A percentile compares a stretch with the other conserved stretches of the same genome.
Evolutionary conservation across 768 basidiomycete genomes (phyloP).

Genomic region (Ramaria rubella): DNA sequence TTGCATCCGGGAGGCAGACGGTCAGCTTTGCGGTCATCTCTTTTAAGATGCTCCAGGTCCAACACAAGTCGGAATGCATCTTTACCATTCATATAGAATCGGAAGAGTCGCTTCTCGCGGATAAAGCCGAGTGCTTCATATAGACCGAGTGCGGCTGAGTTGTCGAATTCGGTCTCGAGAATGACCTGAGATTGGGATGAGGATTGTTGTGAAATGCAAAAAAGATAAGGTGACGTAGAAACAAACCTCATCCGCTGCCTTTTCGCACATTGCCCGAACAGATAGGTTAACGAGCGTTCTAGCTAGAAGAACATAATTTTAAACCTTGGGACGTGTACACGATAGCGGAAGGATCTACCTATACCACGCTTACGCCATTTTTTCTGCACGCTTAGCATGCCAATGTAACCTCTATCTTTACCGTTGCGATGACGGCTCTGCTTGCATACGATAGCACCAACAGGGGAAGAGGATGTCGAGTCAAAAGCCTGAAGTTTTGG

Average conservation of each 20-base stretch:
- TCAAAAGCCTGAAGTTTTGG: conserved; percentile 45
- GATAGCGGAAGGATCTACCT: conserved; percentile 45
- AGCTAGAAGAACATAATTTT: conserved; percentile 41
- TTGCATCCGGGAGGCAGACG: too few relatives aligned
- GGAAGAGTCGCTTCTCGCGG: conserved; percentile 86
- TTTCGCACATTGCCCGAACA: conserved; percentile 73
- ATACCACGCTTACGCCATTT: conserved; percentile 86
- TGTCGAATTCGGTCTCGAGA: conserved; percentile 95
- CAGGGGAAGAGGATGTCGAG: conserved; percentile 49
- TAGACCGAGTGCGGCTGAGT: conserved; percentile 76
- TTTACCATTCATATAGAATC: conserved; percentile 97
- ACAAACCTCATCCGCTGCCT: conserved; percentile 82
- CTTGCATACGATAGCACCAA: conserved; percentile 96
- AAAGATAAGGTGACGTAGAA: neutral
- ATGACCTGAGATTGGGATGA: conserved; percentile 53
- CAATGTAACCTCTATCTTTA: conserved; percentile 89
- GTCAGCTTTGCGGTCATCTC: too few relatives aligned
- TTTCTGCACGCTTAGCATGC: conserved; percentile 90
- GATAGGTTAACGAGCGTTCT: conserved; percentile 79
- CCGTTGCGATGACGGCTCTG: conserved; percentile 78
- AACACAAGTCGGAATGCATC: conserved; percentile 86
- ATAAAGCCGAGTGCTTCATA: conserved; percentile 94
- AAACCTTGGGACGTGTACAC: neutral
- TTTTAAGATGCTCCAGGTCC: conserved; percentile 34
- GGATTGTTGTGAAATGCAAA: neutral